phyloP scores from a whole-genome alignment of 106 monocot genomes.

The Dioscorea zingiberensis region DNA sequence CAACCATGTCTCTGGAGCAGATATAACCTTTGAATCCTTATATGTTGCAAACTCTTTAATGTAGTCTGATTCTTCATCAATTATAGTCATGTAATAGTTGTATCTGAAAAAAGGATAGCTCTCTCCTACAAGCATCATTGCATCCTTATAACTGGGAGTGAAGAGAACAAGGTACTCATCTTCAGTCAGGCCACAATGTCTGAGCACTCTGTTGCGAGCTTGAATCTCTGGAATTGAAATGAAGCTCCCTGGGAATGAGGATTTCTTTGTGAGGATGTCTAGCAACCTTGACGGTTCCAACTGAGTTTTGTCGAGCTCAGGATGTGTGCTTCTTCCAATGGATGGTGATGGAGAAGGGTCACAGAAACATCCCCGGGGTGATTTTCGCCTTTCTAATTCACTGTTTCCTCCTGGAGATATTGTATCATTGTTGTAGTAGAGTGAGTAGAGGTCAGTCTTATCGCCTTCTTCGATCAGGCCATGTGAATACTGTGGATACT shows the following conservation, averaged over 20 bases:
- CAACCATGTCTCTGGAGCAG: constrained; percentile 53
- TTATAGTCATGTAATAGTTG: constrained; percentile 47
- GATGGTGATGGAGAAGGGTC: constrained; percentile 16
- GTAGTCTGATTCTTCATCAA: constrained; percentile 35
- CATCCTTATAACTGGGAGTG: constrained; percentile 29
- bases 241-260: constrained; percentile 54
- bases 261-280: constrained; percentile 55
- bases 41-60: constrained; percentile 55
- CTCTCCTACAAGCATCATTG: constrained; percentile 65
- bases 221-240: constrained; percentile 62
- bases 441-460: constrained; percentile 40
- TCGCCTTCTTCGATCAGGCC: constrained; percentile 55
- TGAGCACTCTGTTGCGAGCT: constrained; percentile 38
- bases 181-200: constrained; percentile 47
- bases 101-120: constrained; percentile 62
- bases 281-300: constrained; percentile 52
- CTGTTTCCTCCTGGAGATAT: neutral
- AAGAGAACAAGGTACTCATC: constrained; percentile 54
- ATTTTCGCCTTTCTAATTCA: neutral
- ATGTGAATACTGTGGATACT: constrained; percentile 65
- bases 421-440: constrained; percentile 4
- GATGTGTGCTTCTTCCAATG: constrained; percentile 19
- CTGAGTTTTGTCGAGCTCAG: constrained; percentile 32
- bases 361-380: constrained; percentile 13
- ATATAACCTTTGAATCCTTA: constrained; percentile 51